Percentiles rank a stretch among this genome's conserved stretches.
Evolutionary conservation across 2,329 filamentous ascomycete species (phyloP).

Genomic region (Colletotrichum limetticola): DNA sequence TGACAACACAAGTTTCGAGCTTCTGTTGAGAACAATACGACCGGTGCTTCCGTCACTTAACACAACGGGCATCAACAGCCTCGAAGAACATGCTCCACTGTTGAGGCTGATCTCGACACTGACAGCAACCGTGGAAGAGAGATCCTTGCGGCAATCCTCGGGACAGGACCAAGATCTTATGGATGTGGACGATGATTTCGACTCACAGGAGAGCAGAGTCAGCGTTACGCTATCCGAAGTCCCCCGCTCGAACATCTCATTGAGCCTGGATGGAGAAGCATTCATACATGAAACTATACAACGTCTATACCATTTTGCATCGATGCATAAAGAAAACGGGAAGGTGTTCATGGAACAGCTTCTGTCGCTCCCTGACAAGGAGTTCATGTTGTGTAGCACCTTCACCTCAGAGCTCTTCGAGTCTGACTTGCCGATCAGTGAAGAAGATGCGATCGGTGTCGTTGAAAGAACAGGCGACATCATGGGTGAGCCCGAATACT

Average conservation of each 20-base stretch:
- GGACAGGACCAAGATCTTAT: constrained; percentile 62
- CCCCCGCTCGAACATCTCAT: constrained; percentile 56
- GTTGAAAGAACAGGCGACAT: constrained; percentile 63
- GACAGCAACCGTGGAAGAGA: constrained; percentile 46
- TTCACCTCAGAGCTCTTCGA: constrained; percentile 63
- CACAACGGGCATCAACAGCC: constrained; percentile 47
- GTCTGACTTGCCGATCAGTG: constrained; percentile 62
- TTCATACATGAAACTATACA: constrained; percentile 61
- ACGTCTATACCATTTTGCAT: constrained; percentile 57
- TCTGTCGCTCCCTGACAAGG: constrained; percentile 60
- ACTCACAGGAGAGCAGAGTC: constrained; percentile 66
- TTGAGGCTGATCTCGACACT: constrained; percentile 56
- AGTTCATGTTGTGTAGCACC: constrained; percentile 62
- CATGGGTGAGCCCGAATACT: constrained; percentile 68
- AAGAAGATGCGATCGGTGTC: constrained; percentile 57
- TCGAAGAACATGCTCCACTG: constrained; percentile 53
- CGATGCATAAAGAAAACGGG: constrained; percentile 53
- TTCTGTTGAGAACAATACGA: constrained; percentile 56
- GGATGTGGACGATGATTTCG: constrained; percentile 75
- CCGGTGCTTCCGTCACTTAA: constrained; percentile 58
- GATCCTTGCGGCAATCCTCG: constrained; percentile 44
- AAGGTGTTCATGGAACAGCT: constrained; percentile 64
- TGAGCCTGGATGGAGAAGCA: constrained; percentile 54
- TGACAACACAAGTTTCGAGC: constrained; percentile 57
- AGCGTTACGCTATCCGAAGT: constrained; percentile 53